Evolutionary conservation across 805 yeast species (phyloP).

Genomic region (Metschnikowia anglica): DNA sequence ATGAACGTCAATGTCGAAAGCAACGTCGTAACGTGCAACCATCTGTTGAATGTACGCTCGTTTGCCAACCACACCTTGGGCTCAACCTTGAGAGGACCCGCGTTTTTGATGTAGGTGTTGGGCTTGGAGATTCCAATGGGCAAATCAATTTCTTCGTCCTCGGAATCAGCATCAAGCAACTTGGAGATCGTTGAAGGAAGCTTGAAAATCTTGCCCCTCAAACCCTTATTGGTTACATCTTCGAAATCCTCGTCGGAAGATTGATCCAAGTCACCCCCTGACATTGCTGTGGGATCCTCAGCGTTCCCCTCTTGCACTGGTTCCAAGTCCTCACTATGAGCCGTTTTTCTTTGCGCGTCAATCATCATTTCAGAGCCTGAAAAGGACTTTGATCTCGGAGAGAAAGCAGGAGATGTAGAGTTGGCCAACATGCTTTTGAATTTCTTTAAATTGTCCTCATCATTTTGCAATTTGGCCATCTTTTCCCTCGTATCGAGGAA

Average conservation of each 20-base stretch:
- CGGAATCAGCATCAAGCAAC: slow-evolving; percentile 70
- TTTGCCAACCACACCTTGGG: slow-evolving; percentile 98
- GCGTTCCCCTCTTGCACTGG: slow-evolving; percentile 15
- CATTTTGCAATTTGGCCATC: slow-evolving; percentile 46
- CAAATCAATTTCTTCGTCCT: slow-evolving; percentile 74
- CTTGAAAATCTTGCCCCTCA: slow-evolving; percentile 24
- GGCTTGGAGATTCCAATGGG: slow-evolving; percentile 93
- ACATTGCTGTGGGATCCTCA: slow-evolving; percentile 17
- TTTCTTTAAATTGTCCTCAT: slow-evolving; percentile 45
- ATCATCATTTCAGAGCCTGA: slow-evolving; percentile 33
- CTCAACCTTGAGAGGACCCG: slow-evolving; percentile 91
- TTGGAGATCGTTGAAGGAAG: slow-evolving; percentile 32
- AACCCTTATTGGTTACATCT: slow-evolving; percentile 15
- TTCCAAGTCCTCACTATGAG: slow-evolving; percentile 7
- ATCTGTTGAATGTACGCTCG: slow-evolving; percentile 93
- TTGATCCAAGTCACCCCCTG: slow-evolving; percentile 23
- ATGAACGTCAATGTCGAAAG: slow-evolving; percentile 83
- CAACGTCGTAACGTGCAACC: slow-evolving; percentile 88
- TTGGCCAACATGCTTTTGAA: slow-evolving; percentile 40
- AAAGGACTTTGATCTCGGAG: slow-evolving; percentile 41
- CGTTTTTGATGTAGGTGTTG: slow-evolving; percentile 70
- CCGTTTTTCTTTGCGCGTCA: slow-evolving; percentile 10
- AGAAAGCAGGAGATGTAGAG: slow-evolving; percentile 25
- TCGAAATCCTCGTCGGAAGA: slow-evolving; percentile 38
- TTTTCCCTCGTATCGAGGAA: slow-evolving; percentile 63